phyloP scores from a whole-genome alignment of 2,329 filamentous ascomycete genomes.

The Pseudogymnoascus sp. region DNA sequence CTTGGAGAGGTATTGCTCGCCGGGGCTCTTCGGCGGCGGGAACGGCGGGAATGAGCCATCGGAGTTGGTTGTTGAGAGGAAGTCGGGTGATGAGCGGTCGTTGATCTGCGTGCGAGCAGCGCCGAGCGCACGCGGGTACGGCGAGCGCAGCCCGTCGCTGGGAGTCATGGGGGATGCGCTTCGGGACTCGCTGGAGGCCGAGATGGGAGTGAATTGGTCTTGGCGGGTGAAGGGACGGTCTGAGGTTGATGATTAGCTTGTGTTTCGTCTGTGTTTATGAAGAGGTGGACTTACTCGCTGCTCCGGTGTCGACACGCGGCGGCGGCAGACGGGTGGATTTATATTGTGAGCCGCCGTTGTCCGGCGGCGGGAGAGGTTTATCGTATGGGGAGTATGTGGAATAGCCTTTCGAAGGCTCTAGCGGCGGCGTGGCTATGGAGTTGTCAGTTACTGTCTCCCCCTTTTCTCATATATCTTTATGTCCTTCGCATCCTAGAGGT shows the following conservation, averaged over 20 bases:
- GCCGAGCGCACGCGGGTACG: slow-evolving; percentile 17
- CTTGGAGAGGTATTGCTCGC: slow-evolving; percentile 15
- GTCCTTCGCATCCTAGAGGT: background rate
- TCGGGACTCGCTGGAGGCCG: slow-evolving; percentile 50
- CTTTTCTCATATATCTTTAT: background rate
- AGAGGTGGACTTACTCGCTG: slow-evolving; percentile 40
- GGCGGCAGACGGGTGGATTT: slow-evolving; percentile 27
- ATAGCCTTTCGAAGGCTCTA: slow-evolving; percentile 22
- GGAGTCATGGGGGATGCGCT: slow-evolving; percentile 57
- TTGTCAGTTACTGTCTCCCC: slow-evolving; percentile 13
- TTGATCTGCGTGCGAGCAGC: background rate
- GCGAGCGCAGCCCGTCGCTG: slow-evolving; percentile 38
- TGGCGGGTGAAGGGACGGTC: slow-evolving; percentile 47
- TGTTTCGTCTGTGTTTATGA: background rate
- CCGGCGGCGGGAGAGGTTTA: background rate
- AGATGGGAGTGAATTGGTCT: slow-evolving; percentile 56
- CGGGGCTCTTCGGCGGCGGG: slow-evolving; percentile 33
- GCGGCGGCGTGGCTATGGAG: slow-evolving; percentile 25
- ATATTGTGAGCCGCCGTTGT: background rate
- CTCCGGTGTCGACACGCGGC: slow-evolving; percentile 43
- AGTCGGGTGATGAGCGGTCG: slow-evolving; percentile 37
- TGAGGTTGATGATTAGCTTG: slow-evolving; percentile 33
- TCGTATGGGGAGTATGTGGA: slow-evolving; percentile 12
- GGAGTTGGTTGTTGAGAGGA: slow-evolving; percentile 33
- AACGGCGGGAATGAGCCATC: slow-evolving; percentile 49